Conservation (phyloP, 2,329 filamentous ascomycete species). For the Fusarium multiceps region DNA sequence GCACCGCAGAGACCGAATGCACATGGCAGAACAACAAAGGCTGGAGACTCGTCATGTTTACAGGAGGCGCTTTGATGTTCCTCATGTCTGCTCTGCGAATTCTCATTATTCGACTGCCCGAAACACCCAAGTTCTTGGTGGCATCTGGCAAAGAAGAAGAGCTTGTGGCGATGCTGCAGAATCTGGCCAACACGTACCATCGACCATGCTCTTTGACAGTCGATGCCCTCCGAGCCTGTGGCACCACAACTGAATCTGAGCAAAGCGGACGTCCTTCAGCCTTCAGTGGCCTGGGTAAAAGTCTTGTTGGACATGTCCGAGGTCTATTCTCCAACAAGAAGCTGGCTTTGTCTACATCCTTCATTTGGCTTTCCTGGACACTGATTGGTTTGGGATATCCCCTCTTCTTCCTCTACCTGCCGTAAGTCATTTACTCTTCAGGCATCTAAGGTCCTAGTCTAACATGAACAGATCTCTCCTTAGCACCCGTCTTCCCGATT, state of each 20-base stretch:
- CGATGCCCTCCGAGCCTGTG: conserved; percentile 9
- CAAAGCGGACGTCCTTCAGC: not conserved
- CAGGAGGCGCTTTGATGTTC: conserved; percentile 17
- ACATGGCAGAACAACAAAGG: not conserved
- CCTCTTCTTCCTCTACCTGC: conserved; percentile 79
- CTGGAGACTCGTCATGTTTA: conserved; percentile 32
- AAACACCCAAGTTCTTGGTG: conserved; percentile 24
- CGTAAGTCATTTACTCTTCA: conserved; percentile 50
- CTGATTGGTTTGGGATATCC: conserved; percentile 79
- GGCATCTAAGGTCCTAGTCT: fast-evolving
- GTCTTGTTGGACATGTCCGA: not conserved
- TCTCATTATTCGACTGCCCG: not conserved
- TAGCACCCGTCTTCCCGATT: conserved; percentile 1
- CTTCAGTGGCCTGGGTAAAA: conserved; percentile 33
- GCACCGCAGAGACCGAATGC: not conserved
- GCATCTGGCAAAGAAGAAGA: conserved; percentile 4
- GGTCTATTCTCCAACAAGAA: conserved; percentile 21
- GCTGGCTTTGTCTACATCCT: conserved; percentile 11
- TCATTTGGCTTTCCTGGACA: conserved; percentile 43
- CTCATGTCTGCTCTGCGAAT: conserved; percentile 15
- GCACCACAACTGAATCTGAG: conserved; percentile 46
- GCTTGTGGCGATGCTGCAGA: conserved; percentile 6
- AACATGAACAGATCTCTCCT: not conserved
- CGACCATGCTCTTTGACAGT: conserved; percentile 10
- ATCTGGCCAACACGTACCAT: conserved; percentile 5